Evolutionary conservation across 2,329 filamentous ascomycete genomes (phyloP).

Genomic region (Aschersonia sp.): DNA sequence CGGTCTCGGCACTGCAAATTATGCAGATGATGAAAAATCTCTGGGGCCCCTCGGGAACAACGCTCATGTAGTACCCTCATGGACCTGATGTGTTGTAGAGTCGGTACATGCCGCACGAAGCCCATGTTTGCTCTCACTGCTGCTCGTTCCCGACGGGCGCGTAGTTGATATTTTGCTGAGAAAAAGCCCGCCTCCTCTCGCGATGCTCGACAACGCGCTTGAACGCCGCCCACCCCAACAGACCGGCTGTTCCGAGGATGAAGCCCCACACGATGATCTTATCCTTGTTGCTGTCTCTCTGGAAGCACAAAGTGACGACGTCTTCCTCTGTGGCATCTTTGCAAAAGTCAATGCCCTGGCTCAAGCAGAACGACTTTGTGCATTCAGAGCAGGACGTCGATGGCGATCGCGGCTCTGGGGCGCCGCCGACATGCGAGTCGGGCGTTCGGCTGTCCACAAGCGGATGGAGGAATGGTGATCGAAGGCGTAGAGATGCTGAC

Average conservation of each 20-base stretch:
- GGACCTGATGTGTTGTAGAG: too few relatives aligned
- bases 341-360: slow-evolving; percentile 46
- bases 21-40: too few relatives aligned
- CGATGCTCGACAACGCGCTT: slow-evolving; percentile 31
- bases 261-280: slow-evolving; percentile 52
- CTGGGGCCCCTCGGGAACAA: too few relatives aligned
- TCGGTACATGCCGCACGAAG: too few relatives aligned
- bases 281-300: slow-evolving; percentile 53
- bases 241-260: slow-evolving; percentile 40
- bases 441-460: background rate
- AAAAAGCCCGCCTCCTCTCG: slow-evolving; percentile 15
- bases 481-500: slow-evolving; percentile 9
- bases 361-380: slow-evolving; percentile 50
- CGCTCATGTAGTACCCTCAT: too few relatives aligned
- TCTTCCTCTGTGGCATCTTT: slow-evolving; percentile 46
- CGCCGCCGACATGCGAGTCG: background rate
- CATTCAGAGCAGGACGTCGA: slow-evolving; percentile 42
- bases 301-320: slow-evolving; percentile 48
- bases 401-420: slow-evolving; percentile 17
- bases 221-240: slow-evolving; percentile 45
- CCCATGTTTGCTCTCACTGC: background rate
- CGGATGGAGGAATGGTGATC: slow-evolving; percentile 9
- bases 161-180: slow-evolving; percentile 14
- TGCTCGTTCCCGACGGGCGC: slow-evolving; percentile 6
- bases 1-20: too few relatives aligned